These are phyloP conservation scores for Helotiales sp. DNA, from an alignment of 2,329 filamentous ascomycete genomes.

Conservation along the genomic window DNA sequence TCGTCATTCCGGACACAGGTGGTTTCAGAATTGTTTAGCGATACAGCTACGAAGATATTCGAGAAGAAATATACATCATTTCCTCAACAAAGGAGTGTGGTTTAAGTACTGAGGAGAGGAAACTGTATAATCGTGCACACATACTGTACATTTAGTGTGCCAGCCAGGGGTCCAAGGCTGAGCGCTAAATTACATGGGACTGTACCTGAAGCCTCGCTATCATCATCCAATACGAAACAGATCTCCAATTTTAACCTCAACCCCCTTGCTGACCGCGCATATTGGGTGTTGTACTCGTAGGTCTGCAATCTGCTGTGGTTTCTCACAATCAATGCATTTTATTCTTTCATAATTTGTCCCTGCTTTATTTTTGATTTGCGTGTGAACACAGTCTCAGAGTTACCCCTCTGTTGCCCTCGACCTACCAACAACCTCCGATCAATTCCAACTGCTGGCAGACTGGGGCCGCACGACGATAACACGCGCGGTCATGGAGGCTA, in stretches of 20 bases:
- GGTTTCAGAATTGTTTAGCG: too few relatives aligned
- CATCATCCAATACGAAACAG: too few relatives aligned
- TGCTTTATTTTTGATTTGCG: neutral
- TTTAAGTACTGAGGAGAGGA: too few relatives aligned
- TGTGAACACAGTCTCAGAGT: neutral
- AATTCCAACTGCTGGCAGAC: neutral
- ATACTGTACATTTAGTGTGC: too few relatives aligned
- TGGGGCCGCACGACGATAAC: neutral
- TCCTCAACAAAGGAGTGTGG: too few relatives aligned
- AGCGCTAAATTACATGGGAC: too few relatives aligned
- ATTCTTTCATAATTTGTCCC: neutral
- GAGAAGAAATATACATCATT: too few relatives aligned
- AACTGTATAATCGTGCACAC: too few relatives aligned
- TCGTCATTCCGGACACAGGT: too few relatives aligned
- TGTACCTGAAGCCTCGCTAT: too few relatives aligned
- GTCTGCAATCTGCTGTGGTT: neutral
- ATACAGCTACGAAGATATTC: too few relatives aligned
- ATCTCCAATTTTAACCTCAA: neutral
- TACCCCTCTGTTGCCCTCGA: conserved; percentile 4
- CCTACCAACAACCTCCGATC: neutral
- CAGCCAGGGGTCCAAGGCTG: too few relatives aligned
- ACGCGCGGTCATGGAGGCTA: conserved; percentile 26
- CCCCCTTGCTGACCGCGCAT: neutral
- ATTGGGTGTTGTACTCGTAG: neutral
- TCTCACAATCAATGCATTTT: neutral